phyloP scores from a whole-genome alignment of 768 basidiomycete genomes.

The Hericium rajendrae region DNA sequence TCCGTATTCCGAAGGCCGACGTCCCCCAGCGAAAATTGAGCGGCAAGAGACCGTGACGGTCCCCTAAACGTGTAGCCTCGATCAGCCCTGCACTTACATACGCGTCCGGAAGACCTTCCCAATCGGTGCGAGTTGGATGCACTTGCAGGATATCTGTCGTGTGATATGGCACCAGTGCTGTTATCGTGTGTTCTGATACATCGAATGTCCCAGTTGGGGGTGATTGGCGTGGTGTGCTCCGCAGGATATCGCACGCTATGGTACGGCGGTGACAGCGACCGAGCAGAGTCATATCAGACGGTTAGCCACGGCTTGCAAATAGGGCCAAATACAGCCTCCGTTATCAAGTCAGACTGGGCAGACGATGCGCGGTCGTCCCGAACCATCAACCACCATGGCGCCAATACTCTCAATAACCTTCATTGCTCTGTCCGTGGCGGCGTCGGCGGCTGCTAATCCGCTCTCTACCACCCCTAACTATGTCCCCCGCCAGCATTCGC shows the following conservation, averaged over 20 bases:
- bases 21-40: too few species aligned
- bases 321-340: not conserved
- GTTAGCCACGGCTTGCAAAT: not conserved
- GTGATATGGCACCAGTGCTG: too few species aligned
- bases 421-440: constrained; percentile 26
- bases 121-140: too few species aligned
- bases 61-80: not conserved
- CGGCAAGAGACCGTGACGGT: too few species aligned
- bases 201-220: too few species aligned
- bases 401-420: constrained; percentile 15
- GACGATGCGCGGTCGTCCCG: constrained; percentile 1
- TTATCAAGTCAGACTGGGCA: not conserved
- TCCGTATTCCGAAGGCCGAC: not conserved
- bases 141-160: too few species aligned
- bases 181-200: too few species aligned
- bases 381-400: constrained; percentile 22
- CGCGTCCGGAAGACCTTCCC: too few species aligned
- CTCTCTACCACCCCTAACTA: constrained; percentile 34
- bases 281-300: not conserved
- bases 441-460: constrained; percentile 30
- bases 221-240: not conserved
- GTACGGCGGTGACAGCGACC: not conserved
- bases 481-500: constrained; percentile 27
- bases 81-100: not conserved
- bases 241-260: not conserved